Evolutionary conservation across 192 early-diverging fungal genomes (phyloP), one percentile per base, ranked within the genome.

Genomic region (Coemansia sp.): DNA sequence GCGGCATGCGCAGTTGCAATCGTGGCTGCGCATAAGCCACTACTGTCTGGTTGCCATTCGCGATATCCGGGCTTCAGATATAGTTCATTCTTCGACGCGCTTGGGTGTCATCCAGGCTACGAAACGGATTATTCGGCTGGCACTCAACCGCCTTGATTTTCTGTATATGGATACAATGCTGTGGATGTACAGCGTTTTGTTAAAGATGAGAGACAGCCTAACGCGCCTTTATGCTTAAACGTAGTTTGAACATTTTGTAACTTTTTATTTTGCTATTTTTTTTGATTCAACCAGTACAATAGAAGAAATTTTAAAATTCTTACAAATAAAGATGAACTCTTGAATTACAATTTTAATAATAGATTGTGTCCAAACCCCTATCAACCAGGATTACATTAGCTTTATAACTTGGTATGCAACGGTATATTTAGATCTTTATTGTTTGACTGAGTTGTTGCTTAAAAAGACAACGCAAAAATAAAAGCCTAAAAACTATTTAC

Each of bases 1-100:
- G 66, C 72, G 64, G 47, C 80, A 75, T 41, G 72, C 80, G 4
- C 80, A 83, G 76, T 58, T 75, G 57, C 67, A 46, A 5, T 62
- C 73, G 5, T 83, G 80, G 80, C 45, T 76, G 52, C 72, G 70
- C 16, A 60, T 73, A 8, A 78, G 76, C 43, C 72, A 72, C 61
- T 83, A 78, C 68, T 83, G 80, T 45, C 67, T 83, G 3, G 11
- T 75, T 4, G 63, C 80, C 26, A 75, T 83, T 47, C 67, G 75
- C 49, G 47, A 83, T 42, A 69, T 68, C 36, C 74, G 74, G 7
- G 71, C 71, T 10, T 67, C 68, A 0, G 68, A 82, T 41, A 77
- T 77, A 37, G 26, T 22, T 40, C 74, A 76, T 15, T 55, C 42
- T 46, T 42, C 39, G 18, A 65, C 79, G 65, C 65, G 65, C 26